Base-by-base conservation (phyloP, 2,329 filamentous ascomycete genomes). In the Lecanicillium sp. region DNA sequence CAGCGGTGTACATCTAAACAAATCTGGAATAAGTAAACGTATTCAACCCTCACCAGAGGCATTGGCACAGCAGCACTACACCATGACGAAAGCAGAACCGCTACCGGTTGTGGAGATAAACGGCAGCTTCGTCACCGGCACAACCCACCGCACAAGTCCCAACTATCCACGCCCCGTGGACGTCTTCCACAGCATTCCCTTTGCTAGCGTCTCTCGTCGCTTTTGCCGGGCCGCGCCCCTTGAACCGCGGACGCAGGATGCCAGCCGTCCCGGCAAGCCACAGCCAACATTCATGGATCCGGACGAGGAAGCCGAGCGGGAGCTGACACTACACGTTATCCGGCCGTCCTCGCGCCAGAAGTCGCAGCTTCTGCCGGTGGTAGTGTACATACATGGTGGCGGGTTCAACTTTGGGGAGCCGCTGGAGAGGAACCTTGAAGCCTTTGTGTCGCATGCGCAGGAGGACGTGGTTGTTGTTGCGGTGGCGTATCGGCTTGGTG, bases 381-480 rank as follows among this genome's bases (percentile, higher is more conserved):
- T 73, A n/a, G 56, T 81, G 2, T 80, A 78, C 50, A 58, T 83
- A 22, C 78, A 82, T 51, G 78, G 78, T 32, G 79, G 79, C 3
- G 70, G 65, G 5, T 83, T 81, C 60, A 71, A 80, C 61, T 65
- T 67, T 50, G 66, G 74, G 28, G 48, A 57, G 48, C 67, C 72
- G 37, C 51, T 62, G 20, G 70, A 72, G 59, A 67, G 80, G 41
- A 70, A 83, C 51, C 73, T 81, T 45, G 70, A 67, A 0, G 73
- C 72, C 27, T 75, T 84, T 58, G 71, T 81, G 12, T 15, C 34
- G n/a, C 17, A n/a, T 7, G 11, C 19, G 4, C 8, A 59, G 32
- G 19, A 9, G 33, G 70, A 70, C 9, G 59, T 83, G 37, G 62
- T 84, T 30, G 73, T 64, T 25, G 67, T 81, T 36, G 73, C 67